A percentile compares a stretch with the other conserved stretches of the same genome.
phyloP scores from a whole-genome alignment of 2,329 filamentous ascomycete species.

The Colletotrichum chrysophilum region DNA sequence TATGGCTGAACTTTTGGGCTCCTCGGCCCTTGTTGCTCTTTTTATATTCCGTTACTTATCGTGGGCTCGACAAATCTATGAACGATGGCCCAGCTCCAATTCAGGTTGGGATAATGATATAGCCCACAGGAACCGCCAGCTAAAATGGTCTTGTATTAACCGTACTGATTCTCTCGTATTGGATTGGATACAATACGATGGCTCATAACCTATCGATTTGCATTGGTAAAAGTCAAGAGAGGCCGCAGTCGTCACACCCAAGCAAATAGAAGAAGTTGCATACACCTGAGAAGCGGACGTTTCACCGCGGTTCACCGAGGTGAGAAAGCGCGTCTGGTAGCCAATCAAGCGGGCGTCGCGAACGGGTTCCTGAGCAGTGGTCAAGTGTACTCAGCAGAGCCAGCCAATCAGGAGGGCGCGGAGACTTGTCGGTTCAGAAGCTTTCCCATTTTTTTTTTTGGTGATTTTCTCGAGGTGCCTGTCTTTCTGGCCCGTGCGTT shows the following conservation, averaged over 20 bases:
- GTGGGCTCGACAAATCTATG: too few species aligned
- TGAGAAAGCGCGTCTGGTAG: neutral
- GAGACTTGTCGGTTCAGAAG: neutral
- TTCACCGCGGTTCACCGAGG: neutral
- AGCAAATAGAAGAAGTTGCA: neutral
- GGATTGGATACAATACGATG: too few species aligned
- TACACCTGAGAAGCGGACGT: neutral
- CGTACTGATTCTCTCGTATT: too few species aligned
- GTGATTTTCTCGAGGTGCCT: neutral
- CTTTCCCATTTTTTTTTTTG: neutral
- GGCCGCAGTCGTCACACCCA: neutral
- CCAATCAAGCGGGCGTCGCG: neutral
- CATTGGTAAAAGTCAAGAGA: fast-evolving
- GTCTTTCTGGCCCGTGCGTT: neutral
- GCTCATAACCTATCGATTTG: too few species aligned
- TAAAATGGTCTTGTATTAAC: too few species aligned
- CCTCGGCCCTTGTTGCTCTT: too few species aligned
- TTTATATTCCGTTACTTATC: too few species aligned
- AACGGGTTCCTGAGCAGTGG: conserved; percentile 2
- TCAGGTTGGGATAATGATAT: too few species aligned
- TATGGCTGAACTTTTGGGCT: too few species aligned
- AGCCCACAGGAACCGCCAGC: too few species aligned
- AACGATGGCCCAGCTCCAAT: too few species aligned
- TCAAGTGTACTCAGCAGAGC: neutral
- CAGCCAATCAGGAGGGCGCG: neutral